A percentile compares a stretch with the other conserved stretches of the same genome.
Evolutionary conservation across 208 protist genomes (phyloP).

Genomic region (Leishmania martiniquensis): DNA sequence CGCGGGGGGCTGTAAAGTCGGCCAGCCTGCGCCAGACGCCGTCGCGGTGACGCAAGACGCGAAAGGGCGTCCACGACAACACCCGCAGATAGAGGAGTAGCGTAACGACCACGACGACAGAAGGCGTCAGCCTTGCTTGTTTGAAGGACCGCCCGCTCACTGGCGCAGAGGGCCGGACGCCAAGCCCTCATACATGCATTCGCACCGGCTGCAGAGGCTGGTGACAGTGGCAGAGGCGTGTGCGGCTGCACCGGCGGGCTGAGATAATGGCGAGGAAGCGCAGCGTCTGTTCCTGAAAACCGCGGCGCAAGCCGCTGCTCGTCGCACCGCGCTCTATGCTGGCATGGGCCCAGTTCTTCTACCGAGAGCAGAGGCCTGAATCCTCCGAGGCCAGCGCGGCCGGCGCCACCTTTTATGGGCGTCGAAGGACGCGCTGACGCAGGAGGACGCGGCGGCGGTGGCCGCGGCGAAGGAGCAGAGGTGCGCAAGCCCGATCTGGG

Average conservation of each 20-base stretch:
- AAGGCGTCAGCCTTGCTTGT: neutral
- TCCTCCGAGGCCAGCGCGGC: neutral
- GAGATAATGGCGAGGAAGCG: neutral
- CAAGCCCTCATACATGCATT: neutral
- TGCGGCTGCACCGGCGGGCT: neutral
- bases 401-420: neutral
- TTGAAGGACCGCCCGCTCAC: neutral
- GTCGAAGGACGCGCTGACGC: neutral
- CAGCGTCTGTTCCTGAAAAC: neutral
- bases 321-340: neutral
- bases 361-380: neutral
- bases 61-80: neutral
- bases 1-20: constrained; percentile 14
- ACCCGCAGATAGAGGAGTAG: constrained; percentile 5
- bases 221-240: constrained; percentile 1
- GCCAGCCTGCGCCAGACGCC: constrained; percentile 1
- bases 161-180: neutral
- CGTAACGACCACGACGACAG: constrained; percentile 8
- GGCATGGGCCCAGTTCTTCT: neutral
- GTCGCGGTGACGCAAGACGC: neutral
- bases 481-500: neutral
- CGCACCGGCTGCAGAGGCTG: neutral
- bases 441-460: constrained; percentile 3
- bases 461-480: neutral
- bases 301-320: neutral